Base-by-base conservation (phyloP, 768 basidiomycete genomes). In the Nidularia pulvinata region DNA sequence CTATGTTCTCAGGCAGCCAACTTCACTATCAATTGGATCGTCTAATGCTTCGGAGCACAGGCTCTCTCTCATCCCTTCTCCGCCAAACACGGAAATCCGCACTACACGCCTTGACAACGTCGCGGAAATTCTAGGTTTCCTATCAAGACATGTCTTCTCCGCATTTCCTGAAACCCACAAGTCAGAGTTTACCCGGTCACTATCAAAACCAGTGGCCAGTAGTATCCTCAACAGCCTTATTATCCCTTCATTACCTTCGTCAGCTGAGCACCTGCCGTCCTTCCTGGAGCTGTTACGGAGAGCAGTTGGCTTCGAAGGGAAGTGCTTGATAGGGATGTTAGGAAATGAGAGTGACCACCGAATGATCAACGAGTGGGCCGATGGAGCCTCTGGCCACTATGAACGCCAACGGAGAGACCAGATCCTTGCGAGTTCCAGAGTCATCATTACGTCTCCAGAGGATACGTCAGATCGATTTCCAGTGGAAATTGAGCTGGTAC, bases 371-470 rank as follows among this genome's bases (percentile, higher is more conserved):
- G 61, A 69, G 5, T 96, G 94, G 91, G 81, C 79, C 3, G 79
- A 86, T 48, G 80, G 82, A 4, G 77, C 91, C 9, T 79, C 82
- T 14, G 69, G 76, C 2, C 90, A 93, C 66, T 96, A 94, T 65
- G 93, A 94, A 65, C 83, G 84, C 55, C 83, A 87, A 59, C 70
- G 93, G 60, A 78, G 93, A 11, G 70, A 81, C 34, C 73, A 76
- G 49, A 82, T 94, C 45, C 75, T 93, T 5, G 85, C 89, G 42
- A 68, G 69, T n/a, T 78, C 83, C 11, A 76, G 93, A 52, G 60
- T 60, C 13, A 73, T 85, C 44, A 76, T 93, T 16, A 56, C 85
- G n/a, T 62, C 63, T 6, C 64, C 69, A 1, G 75, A 72, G 25
- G 70, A 74, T 48, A 61, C 65, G 6, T 64, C 61, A 6, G 69